Percentiles rank a stretch among this genome's conserved stretches.
Conservation (phyloP, 352 stramenopile species). For the Phytophthora podocarpi region DNA sequence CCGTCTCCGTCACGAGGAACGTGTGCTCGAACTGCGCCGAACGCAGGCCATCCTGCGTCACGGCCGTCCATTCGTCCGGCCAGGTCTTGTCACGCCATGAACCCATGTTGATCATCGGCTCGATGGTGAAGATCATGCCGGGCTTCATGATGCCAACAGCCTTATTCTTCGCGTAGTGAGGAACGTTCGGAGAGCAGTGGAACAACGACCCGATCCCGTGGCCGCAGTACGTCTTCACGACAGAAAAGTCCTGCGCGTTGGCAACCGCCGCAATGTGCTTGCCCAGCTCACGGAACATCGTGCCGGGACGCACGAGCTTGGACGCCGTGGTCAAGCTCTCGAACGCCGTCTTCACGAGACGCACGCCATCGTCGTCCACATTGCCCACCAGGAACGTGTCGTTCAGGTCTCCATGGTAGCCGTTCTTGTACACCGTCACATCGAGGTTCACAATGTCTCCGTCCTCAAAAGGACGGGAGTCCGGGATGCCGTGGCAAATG, state of each 20-base stretch:
- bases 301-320: conserved; percentile 93
- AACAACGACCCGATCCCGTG: conserved; percentile 94
- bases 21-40: conserved; percentile 98
- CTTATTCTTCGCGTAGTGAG: conserved; percentile 99
- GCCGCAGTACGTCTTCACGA: conserved; percentile 98
- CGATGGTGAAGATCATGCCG: conserved; percentile 99
- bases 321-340: conserved; percentile 90
- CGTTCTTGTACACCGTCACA: conserved; percentile 97
- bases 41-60: conserved; percentile 95
- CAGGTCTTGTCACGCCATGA: conserved; percentile 92
- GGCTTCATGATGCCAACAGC: conserved; percentile 96
- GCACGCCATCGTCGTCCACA: conserved; percentile 92
- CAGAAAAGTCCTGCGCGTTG: conserved; percentile 86
- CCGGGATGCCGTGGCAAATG: conserved; percentile 98
- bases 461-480: conserved; percentile 93
- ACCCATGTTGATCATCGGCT: conserved; percentile 99
- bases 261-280: conserved; percentile 93
- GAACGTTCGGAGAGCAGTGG: conserved; percentile 88
- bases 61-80: conserved; percentile 98
- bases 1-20: conserved; percentile 98
- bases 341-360: conserved; percentile 95
- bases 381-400: conserved; percentile 98
- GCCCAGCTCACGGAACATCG: conserved; percentile 96
- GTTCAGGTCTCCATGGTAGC: conserved; percentile 98
- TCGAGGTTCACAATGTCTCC: conserved; percentile 99